These are phyloP conservation scores for Plantago rigida DNA, from an alignment of 305 asterid species.

Conservation along the genomic window DNA sequence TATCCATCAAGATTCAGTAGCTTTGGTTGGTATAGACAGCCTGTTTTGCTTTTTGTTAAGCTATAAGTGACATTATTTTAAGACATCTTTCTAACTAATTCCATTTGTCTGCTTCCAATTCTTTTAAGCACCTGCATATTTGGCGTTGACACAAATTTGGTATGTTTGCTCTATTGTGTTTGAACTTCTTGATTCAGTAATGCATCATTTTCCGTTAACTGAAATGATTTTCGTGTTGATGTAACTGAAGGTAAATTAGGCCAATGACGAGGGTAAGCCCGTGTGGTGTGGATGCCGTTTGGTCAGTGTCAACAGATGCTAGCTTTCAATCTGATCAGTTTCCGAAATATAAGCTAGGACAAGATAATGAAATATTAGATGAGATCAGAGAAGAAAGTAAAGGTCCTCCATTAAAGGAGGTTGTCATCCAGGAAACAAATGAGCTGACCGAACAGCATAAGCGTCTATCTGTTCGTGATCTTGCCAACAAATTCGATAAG, in stretches of 20 bases:
- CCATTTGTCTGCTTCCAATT: not conserved
- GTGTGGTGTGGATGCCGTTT: constrained; percentile 47
- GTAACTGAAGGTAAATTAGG: constrained; percentile 27
- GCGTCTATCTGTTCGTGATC: constrained; percentile 89
- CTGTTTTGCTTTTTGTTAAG: constrained; percentile 1
- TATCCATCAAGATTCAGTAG: constrained; percentile 1
- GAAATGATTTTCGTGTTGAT: constrained; percentile 14
- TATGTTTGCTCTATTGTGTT: not conserved
- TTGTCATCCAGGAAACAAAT: constrained; percentile 54
- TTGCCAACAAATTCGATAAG: constrained; percentile 96
- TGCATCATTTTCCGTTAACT: not conserved
- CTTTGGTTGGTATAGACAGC: constrained; percentile 13
- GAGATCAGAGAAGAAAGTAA: constrained; percentile 58
- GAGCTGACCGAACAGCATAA: constrained; percentile 72
- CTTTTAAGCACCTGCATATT: not conserved
- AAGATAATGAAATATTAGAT: constrained; percentile 66
- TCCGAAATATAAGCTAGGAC: constrained; percentile 85
- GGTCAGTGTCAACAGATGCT: constrained; percentile 65
- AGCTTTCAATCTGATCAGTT: constrained; percentile 61
- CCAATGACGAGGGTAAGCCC: constrained; percentile 91
- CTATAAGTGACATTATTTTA: not conserved
- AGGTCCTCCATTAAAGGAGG: constrained; percentile 81
- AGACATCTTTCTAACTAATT: constrained; percentile 1
- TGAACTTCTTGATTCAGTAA: constrained; percentile 2
- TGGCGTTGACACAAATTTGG: not conserved